Evolutionary conservation across 306 rosid species (phyloP).

Genomic region (Vigna nakashimae): DNA sequence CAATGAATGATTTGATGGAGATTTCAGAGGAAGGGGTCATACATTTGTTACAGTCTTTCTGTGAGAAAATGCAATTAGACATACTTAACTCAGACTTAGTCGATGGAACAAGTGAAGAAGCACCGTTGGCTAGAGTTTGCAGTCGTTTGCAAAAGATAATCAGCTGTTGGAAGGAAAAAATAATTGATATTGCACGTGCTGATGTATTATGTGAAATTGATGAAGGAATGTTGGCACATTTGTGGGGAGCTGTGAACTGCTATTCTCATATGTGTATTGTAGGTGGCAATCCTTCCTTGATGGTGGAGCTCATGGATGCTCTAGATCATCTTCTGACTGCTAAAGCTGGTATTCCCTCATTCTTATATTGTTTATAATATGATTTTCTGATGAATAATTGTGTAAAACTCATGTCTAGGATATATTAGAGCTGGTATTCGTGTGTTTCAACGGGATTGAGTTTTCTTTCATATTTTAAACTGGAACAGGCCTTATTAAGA

Average conservation of each 20-base stretch:
- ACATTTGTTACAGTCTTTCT: slow-evolving; percentile 63
- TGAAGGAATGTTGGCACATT: slow-evolving; percentile 63
- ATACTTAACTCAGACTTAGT: slow-evolving; percentile 45
- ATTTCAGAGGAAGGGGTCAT: slow-evolving; percentile 67
- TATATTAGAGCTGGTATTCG: slow-evolving; percentile 32
- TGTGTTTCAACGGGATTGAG: background rate
- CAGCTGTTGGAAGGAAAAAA: slow-evolving; percentile 48
- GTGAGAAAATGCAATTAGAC: slow-evolving; percentile 57
- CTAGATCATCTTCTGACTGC: slow-evolving; percentile 57
- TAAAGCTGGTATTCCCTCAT: slow-evolving; percentile 60
- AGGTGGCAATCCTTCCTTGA: slow-evolving; percentile 54
- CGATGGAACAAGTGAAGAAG: slow-evolving; percentile 49
- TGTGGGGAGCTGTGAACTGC: slow-evolving; percentile 83
- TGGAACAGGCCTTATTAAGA: slow-evolving; percentile 6
- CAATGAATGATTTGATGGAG: slow-evolving; percentile 67
- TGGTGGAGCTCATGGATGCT: slow-evolving; percentile 67
- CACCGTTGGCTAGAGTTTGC: slow-evolving; percentile 56
- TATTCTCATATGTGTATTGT: slow-evolving; percentile 61
- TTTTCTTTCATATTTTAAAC: slow-evolving; percentile 26
- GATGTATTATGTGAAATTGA: slow-evolving; percentile 50
- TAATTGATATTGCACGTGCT: slow-evolving; percentile 49
- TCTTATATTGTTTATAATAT: slow-evolving; percentile 30
- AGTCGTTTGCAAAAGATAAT: slow-evolving; percentile 56
- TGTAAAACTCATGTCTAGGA: slow-evolving; percentile 15
- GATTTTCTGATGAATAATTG: slow-evolving; percentile 20